phyloP scores from a whole-genome alignment of 2,329 filamentous ascomycete species.

The Paecilomyces variotii region DNA sequence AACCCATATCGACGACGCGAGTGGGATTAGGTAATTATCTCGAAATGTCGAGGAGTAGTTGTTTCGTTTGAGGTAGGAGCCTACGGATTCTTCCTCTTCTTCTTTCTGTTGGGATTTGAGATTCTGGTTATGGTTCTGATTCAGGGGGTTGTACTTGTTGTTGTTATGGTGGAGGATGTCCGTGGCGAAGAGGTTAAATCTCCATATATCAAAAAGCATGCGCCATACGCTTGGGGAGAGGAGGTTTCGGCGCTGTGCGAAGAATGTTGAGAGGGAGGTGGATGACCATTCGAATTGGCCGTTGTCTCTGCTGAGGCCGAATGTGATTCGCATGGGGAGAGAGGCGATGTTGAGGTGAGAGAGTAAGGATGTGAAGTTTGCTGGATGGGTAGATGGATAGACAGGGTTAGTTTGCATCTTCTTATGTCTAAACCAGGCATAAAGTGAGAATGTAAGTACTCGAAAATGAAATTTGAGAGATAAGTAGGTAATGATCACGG shows the following conservation, averaged over 20 bases:
- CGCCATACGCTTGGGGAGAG: neutral
- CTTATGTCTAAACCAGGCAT: no score
- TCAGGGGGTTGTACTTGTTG: no score
- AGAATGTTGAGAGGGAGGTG: neutral
- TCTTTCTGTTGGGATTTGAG: no score
- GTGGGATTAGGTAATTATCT: neutral
- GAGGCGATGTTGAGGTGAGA: neutral
- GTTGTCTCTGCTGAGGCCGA: neutral
- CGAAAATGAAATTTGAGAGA: no score
- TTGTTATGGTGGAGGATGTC: neutral
- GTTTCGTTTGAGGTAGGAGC: neutral
- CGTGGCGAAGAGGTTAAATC: neutral
- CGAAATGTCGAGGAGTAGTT: neutral
- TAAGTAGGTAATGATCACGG: no score
- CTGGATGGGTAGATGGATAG: neutral
- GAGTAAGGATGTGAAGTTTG: neutral
- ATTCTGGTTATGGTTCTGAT: no score
- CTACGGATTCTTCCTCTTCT: neutral
- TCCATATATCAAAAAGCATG: neutral
- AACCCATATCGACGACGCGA: neutral
- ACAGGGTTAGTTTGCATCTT: no score
- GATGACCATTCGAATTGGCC: neutral
- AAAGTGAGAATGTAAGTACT: no score
- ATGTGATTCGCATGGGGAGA: neutral
- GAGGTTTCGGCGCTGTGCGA: neutral